Base-by-base conservation (phyloP, 441 rosid genomes). In the Jatropha multifida region DNA sequence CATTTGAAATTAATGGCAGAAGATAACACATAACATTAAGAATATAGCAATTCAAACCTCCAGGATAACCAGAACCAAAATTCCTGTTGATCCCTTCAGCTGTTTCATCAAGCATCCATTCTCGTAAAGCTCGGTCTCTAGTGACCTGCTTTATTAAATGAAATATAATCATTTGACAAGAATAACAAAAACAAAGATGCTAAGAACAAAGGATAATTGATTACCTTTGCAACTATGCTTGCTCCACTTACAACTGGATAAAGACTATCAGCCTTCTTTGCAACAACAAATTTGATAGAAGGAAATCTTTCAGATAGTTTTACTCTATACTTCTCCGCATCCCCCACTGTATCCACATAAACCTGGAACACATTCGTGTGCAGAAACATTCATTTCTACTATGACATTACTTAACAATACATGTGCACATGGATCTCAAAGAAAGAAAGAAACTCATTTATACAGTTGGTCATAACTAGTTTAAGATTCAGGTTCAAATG, bases 41-140 rank as follows among this genome's bases (percentile, higher is more conserved):
- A 55, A 65, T 26, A 38, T 41, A 60, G 56, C 71, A 65, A 14
- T 56, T 38, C 77, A 49, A 59, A 95, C 98, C 99, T 90, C 96
- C 99, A 71, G 99, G 98, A 79, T 95, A 95, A 78, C 99, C 98
- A 79, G 97, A 95, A 76, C 97, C 99, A 74, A 93, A 93, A 54
- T 83, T 91, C 85, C 90, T 85, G 37, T 84, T 82, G 52, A 90
- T 85, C 74, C 88, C 77, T 86, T 89, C 90, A 71, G 88, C 84
- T 10, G 95, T 88, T 89, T 95, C 99, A 74, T 89, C 95, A 49
- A 92, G 81, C 66, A 85, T 83, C 96, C 97, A 93, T 76, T 83
- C 94, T 79, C 90, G 82, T 80, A 95, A 83, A 65, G 96, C 94
- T 85, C 87, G 85, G 83, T 92, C 99, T 85, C 99, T 90, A 32